A percentile compares a stretch with the other conserved stretches of the same genome.
phyloP scores from a whole-genome alignment of 176 grass and related monocot species.

The Saccharum spontaneum region DNA sequence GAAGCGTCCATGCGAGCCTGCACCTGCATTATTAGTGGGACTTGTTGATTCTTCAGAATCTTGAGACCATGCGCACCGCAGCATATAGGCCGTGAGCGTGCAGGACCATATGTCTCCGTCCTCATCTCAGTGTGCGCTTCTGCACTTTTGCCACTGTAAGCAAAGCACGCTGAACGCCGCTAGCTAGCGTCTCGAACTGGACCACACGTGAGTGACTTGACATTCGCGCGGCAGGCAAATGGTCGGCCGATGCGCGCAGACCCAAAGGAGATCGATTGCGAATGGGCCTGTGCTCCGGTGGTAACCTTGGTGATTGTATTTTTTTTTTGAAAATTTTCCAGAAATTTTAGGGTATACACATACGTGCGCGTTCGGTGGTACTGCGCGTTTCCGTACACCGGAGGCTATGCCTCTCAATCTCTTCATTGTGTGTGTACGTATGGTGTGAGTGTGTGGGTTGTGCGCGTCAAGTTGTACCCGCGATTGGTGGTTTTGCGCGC shows the following conservation, averaged over 20 bases:
- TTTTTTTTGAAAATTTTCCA: too few species aligned
- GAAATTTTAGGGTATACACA: too few species aligned
- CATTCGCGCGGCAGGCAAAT: not conserved
- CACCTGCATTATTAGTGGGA: constrained; percentile 13
- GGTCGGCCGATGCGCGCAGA: not conserved
- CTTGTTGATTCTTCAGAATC: not conserved
- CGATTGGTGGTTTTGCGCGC: not conserved
- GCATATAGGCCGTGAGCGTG: not conserved
- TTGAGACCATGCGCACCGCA: constrained; percentile 9
- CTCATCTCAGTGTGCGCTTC: not conserved
- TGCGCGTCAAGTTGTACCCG: too few species aligned
- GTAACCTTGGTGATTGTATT: too few species aligned
- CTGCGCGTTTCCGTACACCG: too few species aligned
- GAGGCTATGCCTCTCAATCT: too few species aligned
- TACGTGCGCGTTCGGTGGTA: too few species aligned
- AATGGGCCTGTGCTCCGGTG: too few species aligned
- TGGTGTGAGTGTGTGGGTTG: too few species aligned
- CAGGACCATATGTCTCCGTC: constrained; percentile 21
- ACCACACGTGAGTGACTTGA: constrained; percentile 23
- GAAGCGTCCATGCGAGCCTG: not conserved
- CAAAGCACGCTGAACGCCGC: constrained; percentile 2
- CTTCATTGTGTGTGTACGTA: too few species aligned
- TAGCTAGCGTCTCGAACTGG: not conserved
- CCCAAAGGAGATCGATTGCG: not conserved
- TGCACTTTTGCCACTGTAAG: constrained; percentile 28